Conservation (phyloP, 2,329 filamentous ascomycete species). For the Venturia pyrina region DNA sequence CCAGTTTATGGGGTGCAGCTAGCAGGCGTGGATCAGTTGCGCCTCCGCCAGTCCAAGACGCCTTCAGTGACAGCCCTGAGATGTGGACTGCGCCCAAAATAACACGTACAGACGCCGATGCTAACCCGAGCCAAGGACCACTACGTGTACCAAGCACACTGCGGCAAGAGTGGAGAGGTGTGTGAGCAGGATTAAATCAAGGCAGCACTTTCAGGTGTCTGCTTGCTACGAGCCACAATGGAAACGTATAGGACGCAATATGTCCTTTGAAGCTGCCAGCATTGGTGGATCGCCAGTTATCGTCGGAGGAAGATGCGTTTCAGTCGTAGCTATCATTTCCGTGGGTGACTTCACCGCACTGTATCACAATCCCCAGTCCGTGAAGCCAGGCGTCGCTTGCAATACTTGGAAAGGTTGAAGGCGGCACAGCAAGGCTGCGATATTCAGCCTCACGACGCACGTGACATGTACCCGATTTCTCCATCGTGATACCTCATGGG, state of each 20-base stretch:
- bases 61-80: neutral
- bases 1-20: slow-evolving; percentile 9
- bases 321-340: too few relatives aligned
- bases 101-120: neutral
- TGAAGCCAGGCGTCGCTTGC: neutral
- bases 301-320: too few relatives aligned
- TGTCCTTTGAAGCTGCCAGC: neutral
- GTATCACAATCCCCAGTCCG: too few relatives aligned
- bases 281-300: too few relatives aligned
- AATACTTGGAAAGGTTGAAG: too few relatives aligned
- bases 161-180: slow-evolving; percentile 4
- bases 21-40: neutral
- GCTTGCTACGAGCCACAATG: neutral
- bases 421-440: neutral
- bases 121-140: neutral
- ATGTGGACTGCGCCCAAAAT: neutral
- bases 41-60: neutral
- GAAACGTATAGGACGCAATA: neutral
- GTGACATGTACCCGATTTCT: neutral
- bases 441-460: neutral
- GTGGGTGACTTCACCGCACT: too few relatives aligned
- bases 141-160: neutral
- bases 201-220: neutral
- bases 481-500: too few relatives aligned
- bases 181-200: neutral